A percentile compares a stretch with the other conserved stretches of the same genome.
phyloP scores from a whole-genome alignment of 495 filamentous ascomycete genomes.

The Talaromyces proteolyticus region DNA sequence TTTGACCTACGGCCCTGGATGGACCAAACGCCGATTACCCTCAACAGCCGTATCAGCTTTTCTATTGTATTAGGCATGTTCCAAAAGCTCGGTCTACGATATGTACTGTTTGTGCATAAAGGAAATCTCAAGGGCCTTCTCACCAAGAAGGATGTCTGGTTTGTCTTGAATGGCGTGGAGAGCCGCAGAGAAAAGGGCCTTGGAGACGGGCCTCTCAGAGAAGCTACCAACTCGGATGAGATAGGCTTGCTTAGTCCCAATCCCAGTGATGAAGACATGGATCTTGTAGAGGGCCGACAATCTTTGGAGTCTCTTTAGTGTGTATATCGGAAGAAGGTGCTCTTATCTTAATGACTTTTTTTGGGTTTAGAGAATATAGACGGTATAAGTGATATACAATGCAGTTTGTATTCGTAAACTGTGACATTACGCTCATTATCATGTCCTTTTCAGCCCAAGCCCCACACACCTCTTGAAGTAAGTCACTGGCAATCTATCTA shows the following conservation, averaged over 20 bases:
- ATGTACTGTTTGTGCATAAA: conserved; percentile 79
- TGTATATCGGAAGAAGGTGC: background rate
- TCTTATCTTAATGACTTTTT: conserved; percentile 1
- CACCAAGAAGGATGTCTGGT: conserved; percentile 99
- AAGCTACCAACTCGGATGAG: conserved; percentile 38
- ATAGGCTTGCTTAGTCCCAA: conserved; percentile 40
- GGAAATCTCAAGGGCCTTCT: conserved; percentile 78
- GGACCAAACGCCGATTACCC: conserved; percentile 94
- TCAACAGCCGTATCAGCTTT: conserved; percentile 67
- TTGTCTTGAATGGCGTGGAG: conserved; percentile 76
- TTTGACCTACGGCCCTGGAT: conserved; percentile 94
- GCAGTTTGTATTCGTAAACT: background rate
- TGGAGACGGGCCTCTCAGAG: conserved; percentile 28
- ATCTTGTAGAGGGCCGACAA: conserved; percentile 28
- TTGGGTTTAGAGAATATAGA: conserved; percentile 3
- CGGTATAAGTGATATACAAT: background rate
- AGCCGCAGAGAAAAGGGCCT: conserved; percentile 38
- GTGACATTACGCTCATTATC: conserved; percentile 6
- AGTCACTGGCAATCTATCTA: too few relatives aligned
- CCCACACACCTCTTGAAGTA: background rate
- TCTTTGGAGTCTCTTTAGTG: conserved; percentile 17
- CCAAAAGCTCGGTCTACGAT: conserved; percentile 84
- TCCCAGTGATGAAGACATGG: conserved; percentile 32
- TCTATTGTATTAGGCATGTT: conserved; percentile 85
- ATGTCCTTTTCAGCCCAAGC: background rate